phyloP scores from a whole-genome alignment of 2,329 filamentous ascomycete species.

The Sclerotinia sclerotiorum region DNA sequence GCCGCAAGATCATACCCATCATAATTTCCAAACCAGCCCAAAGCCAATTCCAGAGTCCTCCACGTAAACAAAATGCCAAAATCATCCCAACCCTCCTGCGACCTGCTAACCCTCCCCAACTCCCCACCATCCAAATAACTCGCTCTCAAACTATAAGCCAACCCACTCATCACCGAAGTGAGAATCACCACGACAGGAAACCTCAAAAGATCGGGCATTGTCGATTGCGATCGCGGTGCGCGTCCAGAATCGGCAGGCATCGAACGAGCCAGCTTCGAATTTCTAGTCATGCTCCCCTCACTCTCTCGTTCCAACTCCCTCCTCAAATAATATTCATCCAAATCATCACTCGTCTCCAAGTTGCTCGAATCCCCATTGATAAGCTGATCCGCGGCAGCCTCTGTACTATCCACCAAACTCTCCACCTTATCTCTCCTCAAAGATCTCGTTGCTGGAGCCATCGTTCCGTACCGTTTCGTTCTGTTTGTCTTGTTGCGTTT shows the following conservation, averaged over 20 bases:
- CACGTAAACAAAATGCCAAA: slow-evolving; percentile 54
- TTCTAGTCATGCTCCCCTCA: background rate
- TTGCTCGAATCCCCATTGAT: background rate
- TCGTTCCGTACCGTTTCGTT: background rate
- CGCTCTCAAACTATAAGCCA: slow-evolving; percentile 63
- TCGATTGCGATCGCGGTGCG: slow-evolving; percentile 24
- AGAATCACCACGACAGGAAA: slow-evolving; percentile 55
- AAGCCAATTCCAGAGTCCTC: slow-evolving; percentile 63
- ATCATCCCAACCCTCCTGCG: slow-evolving; percentile 61
- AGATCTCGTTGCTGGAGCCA: slow-evolving; percentile 16
- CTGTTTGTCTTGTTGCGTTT: background rate
- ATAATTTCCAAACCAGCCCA: slow-evolving; percentile 73
- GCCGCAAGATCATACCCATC: slow-evolving; percentile 70
- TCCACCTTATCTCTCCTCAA: slow-evolving; percentile 12
- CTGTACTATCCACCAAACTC: background rate
- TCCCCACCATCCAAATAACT: slow-evolving; percentile 53
- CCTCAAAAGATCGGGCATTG: slow-evolving; percentile 47
- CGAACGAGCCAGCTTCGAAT: background rate
- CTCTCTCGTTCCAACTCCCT: background rate
- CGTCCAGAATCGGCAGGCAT: background rate
- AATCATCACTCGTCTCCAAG: background rate
- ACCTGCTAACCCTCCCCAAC: slow-evolving; percentile 65
- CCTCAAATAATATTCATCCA: background rate
- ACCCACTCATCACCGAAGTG: slow-evolving; percentile 61
- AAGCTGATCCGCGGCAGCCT: slow-evolving; percentile 2